Evolutionary conservation across 2,329 filamentous ascomycete genomes (phyloP).

Genomic region (Fusarium compactum): DNA sequence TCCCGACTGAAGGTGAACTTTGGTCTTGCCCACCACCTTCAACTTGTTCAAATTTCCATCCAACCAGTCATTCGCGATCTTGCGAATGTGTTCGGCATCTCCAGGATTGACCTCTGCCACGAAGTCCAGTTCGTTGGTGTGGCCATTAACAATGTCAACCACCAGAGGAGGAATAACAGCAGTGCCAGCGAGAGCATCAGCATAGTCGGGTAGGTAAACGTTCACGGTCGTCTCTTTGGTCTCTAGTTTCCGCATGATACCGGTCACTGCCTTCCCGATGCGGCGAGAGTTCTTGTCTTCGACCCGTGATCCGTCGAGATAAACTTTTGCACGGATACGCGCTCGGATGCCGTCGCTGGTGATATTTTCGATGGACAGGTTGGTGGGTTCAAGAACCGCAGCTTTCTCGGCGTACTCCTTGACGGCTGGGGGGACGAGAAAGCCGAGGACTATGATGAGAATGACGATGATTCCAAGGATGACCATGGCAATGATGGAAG

Average conservation of each 20-base stretch:
- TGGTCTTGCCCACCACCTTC: slow-evolving; percentile 77
- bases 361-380: slow-evolving; percentile 86
- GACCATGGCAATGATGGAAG: slow-evolving; percentile 79
- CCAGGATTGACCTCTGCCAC: slow-evolving; percentile 81
- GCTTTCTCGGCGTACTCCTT: slow-evolving; percentile 90
- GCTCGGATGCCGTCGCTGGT: slow-evolving; percentile 82
- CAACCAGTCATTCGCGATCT: slow-evolving; percentile 89
- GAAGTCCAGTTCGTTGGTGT: slow-evolving; percentile 82
- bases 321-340: slow-evolving; percentile 84
- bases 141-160: slow-evolving; percentile 81
- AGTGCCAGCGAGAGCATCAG: slow-evolving; percentile 80
- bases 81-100: slow-evolving; percentile 79
- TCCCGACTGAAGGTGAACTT: slow-evolving; percentile 81
- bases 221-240: slow-evolving; percentile 78
- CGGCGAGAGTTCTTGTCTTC: slow-evolving; percentile 76
- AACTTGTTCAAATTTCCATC: slow-evolving; percentile 80
- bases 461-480: slow-evolving; percentile 73
- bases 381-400: slow-evolving; percentile 83
- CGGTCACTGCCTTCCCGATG: slow-evolving; percentile 82
- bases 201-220: slow-evolving; percentile 87
- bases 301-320: slow-evolving; percentile 82
- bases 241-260: slow-evolving; percentile 81
- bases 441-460: slow-evolving; percentile 80
- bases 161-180: slow-evolving; percentile 80
- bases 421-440: slow-evolving; percentile 82